These are phyloP conservation scores for Lyophyllum semitale DNA, from an alignment of 768 basidiomycete genomes.

Conservation along the genomic window DNA sequence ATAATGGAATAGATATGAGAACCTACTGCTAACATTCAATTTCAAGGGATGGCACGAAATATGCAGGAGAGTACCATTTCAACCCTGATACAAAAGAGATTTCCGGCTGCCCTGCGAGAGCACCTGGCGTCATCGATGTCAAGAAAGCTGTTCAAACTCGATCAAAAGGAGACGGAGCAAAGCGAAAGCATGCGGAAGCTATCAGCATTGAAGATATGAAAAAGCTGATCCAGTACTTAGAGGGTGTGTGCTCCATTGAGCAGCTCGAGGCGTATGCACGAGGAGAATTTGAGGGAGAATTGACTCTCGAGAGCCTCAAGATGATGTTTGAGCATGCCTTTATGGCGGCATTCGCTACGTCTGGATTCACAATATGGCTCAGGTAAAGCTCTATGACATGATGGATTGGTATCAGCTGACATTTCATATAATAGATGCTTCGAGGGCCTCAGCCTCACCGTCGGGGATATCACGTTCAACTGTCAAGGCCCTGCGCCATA, in stretches of 20 bases:
- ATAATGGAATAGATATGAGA: too few relatives aligned
- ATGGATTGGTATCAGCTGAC: too few relatives aligned
- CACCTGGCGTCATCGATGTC: constrained; percentile 21
- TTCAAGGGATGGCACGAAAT: constrained; percentile 13
- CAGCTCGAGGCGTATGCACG: background rate
- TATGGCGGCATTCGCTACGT: constrained; percentile 27
- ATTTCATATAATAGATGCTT: constrained; percentile 26
- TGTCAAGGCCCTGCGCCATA: constrained; percentile 20
- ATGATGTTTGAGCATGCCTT: constrained; percentile 24
- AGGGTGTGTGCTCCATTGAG: constrained; percentile 17
- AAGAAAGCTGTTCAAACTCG: constrained; percentile 27
- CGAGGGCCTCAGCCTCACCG: constrained; percentile 26
- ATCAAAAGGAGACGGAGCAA: constrained; percentile 16
- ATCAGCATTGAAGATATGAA: constrained; percentile 32
- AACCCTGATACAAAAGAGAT: constrained; percentile 22
- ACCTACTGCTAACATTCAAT: too few relatives aligned
- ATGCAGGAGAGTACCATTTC: constrained; percentile 25
- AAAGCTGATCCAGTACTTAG: constrained; percentile 27
- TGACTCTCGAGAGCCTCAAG: background rate
- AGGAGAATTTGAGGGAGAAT: background rate
- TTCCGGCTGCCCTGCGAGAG: constrained; percentile 29
- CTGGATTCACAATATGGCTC: constrained; percentile 31
- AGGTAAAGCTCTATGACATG: constrained; percentile 23
- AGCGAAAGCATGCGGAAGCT: constrained; percentile 32
- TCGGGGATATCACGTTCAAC: constrained; percentile 19